Evolutionary conservation across 345 rosid species (phyloP).

Genomic region (Rhizophora mangle): DNA sequence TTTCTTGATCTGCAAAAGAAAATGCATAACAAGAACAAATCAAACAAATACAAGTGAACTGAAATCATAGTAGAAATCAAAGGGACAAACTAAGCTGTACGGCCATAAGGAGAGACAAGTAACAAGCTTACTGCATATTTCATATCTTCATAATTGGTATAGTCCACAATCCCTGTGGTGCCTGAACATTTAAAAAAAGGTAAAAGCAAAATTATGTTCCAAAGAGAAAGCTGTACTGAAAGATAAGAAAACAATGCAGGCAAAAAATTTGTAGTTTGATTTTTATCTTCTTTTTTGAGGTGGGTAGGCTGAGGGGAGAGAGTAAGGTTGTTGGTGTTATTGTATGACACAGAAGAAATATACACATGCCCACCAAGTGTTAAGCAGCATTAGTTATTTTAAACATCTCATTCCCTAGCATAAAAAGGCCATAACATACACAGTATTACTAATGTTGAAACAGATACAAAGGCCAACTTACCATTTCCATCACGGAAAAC

Average conservation of each 20-base stretch:
- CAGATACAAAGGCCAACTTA: background rate
- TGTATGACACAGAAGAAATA: no score
- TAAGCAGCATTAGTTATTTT: background rate
- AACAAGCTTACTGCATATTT: slow-evolving; percentile 27
- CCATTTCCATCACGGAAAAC: slow-evolving; percentile 35
- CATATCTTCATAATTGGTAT: slow-evolving; percentile 38
- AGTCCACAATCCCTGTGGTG: slow-evolving; percentile 37
- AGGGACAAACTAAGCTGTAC: no score
- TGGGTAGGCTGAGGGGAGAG: no score
- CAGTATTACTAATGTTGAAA: no score
- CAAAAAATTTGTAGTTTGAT: no score
- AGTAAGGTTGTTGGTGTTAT: no score
- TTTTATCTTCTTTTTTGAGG: no score
- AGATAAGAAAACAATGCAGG: background rate
- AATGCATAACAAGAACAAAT: background rate
- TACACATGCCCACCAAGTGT: no score
- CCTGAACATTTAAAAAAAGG: slow-evolving; percentile 9
- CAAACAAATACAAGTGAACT: background rate
- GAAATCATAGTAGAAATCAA: background rate
- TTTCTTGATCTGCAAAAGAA: slow-evolving; percentile 31
- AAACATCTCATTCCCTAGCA: background rate
- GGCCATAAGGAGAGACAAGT: no score
- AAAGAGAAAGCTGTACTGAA: background rate
- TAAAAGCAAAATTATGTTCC: no score
- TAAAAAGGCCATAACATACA: background rate